Base-by-base conservation (phyloP, 73 alveolate species). In the Breviolum minutum region DNA sequence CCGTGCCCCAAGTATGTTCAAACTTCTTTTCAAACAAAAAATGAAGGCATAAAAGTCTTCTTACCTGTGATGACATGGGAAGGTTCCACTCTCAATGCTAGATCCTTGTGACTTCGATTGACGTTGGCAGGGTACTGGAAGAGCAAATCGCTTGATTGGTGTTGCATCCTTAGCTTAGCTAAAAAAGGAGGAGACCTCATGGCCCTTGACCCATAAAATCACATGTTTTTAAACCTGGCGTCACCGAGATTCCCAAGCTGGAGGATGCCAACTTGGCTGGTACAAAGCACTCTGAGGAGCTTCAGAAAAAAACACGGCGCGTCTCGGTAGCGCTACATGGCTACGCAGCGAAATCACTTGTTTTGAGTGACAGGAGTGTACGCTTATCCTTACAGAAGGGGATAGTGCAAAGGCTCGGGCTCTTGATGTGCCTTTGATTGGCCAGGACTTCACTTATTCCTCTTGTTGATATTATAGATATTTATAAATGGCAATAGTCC, bases 191-290 rank as follows among this genome's bases (percentile, higher is more conserved):
- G 24, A 22, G 24, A 22, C 77, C n/a, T 68, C 6, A 40, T 40
- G 54, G 54, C 54, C 54, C 54, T 40, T 40, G 54, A 40, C 0
- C 30, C 26, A 30, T 71, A 30, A 71, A 12, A 0, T 13, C 48
- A 9, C 14, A 3, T 26, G 66, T 0, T 64, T 32, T 32, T 4
- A 22, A 76, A 8, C 63, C 12, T 8, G n/a, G 14, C 48, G 22
- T 16, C 16, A 99, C 99, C 88, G 99, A 99, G 32, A 99, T 99
- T 79, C 99, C 99, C 69, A 99, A 99, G 99, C 99, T 99, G 94
- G 99, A 99, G 97, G 99, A 99, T 99, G 99, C 99, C 61, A 99
- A 99, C 99, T 99, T 99, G 87, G 99, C 99, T 66, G 99, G 99
- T 94, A 99, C 71, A 64, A 95, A 74, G 87, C 91, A 97, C 73